Base-by-base conservation (phyloP, 352 stramenopile species). In the Pythium guiyangense region DNA sequence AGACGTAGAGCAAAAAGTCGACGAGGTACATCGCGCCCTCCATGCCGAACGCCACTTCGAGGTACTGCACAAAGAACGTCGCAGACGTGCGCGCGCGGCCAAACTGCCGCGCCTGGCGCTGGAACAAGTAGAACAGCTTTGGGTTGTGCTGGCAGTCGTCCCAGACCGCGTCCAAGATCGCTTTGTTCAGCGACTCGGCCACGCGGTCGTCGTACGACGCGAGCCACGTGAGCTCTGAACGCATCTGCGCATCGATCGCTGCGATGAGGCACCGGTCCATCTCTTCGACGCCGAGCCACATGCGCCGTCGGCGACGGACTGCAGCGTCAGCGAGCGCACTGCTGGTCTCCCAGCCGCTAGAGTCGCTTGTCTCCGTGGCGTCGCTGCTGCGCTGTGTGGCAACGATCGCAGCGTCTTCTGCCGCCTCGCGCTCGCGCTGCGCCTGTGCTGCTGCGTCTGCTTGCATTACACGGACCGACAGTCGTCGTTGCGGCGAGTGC, bases 101-200 rank as follows among this genome's bases (percentile, higher is more conserved):
- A 35, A 92, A 94, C 50, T 92, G 76, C 37, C 73, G 77, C 26
- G 84, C 84, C 44, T 91, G 81, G 9, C 73, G 77, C 70, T 92
- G 77, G 58, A 94, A 94, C 29, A 89, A 69, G 43, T 90, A 73
- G 59, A 94, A 94, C 18, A 89, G 62, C 60, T 79, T 91, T 4
- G 84, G 84, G 44, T 94, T 92, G 58, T 94, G 82, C 50, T 90
- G 67, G 52, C 83, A 92, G 57, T 92, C 83, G 55, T 91, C 77
- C 84, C 84, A 94, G 4, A 94, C 82, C 5, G 82, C 84, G 60
- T 90, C 79, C 10, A 94, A 61, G 25, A 94, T 87, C 3, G 80
- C 77, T 9, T 73, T 64, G 59, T 92, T 91, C 26, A 94, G 70
- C 18, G 71, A 67, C 43, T 94, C 82, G 17, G 80, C 82, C 25